Base-by-base conservation (phyloP, 768 basidiomycete genomes). In the Trametes gibbosa region DNA sequence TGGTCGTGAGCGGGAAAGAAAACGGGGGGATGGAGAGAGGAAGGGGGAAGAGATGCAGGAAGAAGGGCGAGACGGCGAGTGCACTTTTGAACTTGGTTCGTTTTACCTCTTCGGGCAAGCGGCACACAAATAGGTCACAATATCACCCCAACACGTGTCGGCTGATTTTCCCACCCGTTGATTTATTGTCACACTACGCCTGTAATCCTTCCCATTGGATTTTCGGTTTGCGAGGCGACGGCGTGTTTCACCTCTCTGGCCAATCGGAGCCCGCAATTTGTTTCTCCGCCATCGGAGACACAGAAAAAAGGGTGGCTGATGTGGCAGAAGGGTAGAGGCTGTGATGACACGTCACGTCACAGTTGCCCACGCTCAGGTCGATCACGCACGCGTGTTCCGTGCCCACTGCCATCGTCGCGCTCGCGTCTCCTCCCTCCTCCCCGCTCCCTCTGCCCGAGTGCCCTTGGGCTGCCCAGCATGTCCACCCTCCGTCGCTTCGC, bases 81-180 rank as follows among this genome's bases (percentile, higher is more conserved):
- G 58, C 47, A 58, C 51, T 66, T 66, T 70, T 69, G 65, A 72
- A 72, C 70, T 68, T 67, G 61, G 65, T 72, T 63, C 49, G 63
- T 51, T 61, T 69, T 69, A 53, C 66, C 64, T 39, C 62, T 64
- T 43, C 12, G 42, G 53, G 39, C 39, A 59, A 57, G 53, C 61
- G 61, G 58, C 62, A 61, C 52, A 62, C 69, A 71, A 71, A 71
- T 60, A 71, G 59, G 48, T 55, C 56, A 43, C 57, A 56, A 62
- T 61, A 66, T 63, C 35, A 48, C 57, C 59, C 63, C 57, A 27
- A 63, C 65, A 66, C 65, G 65, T 66, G 65, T 66, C 42, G 21
- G 32, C 51, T 57, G 61, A 65, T 56, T 55, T 53, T 62, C 61
- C 56, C 51, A 58, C 51, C 45, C 56, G 42, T 41, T 62, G 61